phyloP scores from a whole-genome alignment of 2,329 filamentous ascomycete genomes.

The Pseudogymnoascus pannorum region DNA sequence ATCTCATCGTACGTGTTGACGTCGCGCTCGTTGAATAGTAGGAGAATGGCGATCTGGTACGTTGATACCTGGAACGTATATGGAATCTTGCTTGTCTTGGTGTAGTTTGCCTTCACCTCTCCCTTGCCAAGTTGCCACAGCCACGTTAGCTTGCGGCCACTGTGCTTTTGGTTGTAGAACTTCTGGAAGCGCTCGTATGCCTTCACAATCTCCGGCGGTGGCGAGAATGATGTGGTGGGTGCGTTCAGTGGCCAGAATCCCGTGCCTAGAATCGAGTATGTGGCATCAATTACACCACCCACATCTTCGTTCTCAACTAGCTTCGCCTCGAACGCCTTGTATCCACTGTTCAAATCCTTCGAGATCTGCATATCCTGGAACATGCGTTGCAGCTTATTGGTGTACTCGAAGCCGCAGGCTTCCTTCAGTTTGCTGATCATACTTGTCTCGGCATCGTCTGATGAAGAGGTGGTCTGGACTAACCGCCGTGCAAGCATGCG shows the following conservation, averaged over 20 bases:
- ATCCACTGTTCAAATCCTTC: conserved; percentile 88
- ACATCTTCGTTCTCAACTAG: conserved; percentile 53
- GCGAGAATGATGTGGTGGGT: conserved; percentile 80
- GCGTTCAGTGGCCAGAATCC: conserved; percentile 94
- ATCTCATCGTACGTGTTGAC: conserved; percentile 84
- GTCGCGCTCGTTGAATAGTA: conserved; percentile 91
- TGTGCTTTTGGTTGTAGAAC: conserved; percentile 96
- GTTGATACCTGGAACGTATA: conserved; percentile 97
- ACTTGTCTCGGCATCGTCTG: conserved; percentile 93
- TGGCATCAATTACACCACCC: conserved; percentile 71
- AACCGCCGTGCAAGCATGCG: conserved; percentile 91
- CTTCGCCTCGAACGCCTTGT: conserved; percentile 68
- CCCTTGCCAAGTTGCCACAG: conserved; percentile 98
- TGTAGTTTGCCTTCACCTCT: conserved; percentile 89
- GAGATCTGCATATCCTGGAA: conserved; percentile 99
- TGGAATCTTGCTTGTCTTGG: conserved; percentile 79
- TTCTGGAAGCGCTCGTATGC: conserved; percentile 84
- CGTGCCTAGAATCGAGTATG: conserved; percentile 88
- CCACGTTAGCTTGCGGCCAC: conserved; percentile 93
- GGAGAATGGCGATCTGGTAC: conserved; percentile 93
- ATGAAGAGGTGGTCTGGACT: conserved; percentile 91
- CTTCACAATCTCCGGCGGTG: conserved; percentile 74
- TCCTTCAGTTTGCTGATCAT: conserved; percentile 99
- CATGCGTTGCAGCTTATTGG: conserved; percentile 98
- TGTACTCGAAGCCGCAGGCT: conserved; percentile 97